Conservation (phyloP, 148 eudicot species). For the Silene uniflora region DNA sequence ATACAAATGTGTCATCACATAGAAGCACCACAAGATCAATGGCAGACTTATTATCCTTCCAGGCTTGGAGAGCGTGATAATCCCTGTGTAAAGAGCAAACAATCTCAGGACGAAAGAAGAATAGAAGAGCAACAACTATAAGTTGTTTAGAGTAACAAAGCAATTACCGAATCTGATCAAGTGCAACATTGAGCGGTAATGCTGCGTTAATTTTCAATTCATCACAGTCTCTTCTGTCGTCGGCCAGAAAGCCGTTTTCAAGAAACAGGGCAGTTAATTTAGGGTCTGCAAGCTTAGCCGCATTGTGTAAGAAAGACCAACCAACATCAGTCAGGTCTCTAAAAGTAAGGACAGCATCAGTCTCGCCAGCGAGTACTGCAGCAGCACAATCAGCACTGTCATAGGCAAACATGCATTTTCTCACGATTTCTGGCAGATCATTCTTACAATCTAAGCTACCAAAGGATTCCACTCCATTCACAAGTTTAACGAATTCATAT, state of each 20-base stretch:
- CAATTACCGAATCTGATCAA: not conserved
- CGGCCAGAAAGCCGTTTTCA: not conserved
- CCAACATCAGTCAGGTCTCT: too few species aligned
- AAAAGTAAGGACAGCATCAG: too few species aligned
- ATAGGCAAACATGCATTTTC: not conserved
- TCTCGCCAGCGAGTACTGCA: not conserved
- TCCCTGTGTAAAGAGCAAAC: too few species aligned
- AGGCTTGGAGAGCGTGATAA: too few species aligned
- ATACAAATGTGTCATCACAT: too few species aligned
- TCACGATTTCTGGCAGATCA: not conserved
- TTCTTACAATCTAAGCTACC: not conserved
- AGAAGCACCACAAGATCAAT: too few species aligned
- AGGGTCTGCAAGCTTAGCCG: too few species aligned
- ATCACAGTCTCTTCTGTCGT: not conserved
- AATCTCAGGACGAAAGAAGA: too few species aligned
- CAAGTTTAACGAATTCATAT: too few species aligned
- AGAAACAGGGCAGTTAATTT: not conserved
- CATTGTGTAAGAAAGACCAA: too few species aligned
- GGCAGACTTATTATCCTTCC: too few species aligned
- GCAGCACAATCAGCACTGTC: not conserved
- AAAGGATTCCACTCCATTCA: not conserved
- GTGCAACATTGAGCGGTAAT: not conserved
- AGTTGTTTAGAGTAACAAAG: not conserved
- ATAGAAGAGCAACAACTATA: too few species aligned
- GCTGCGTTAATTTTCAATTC: not conserved